Evolutionary conservation across 2,329 filamentous ascomycete genomes (phyloP).

Genomic region (Scolecobasidium constrictum): DNA sequence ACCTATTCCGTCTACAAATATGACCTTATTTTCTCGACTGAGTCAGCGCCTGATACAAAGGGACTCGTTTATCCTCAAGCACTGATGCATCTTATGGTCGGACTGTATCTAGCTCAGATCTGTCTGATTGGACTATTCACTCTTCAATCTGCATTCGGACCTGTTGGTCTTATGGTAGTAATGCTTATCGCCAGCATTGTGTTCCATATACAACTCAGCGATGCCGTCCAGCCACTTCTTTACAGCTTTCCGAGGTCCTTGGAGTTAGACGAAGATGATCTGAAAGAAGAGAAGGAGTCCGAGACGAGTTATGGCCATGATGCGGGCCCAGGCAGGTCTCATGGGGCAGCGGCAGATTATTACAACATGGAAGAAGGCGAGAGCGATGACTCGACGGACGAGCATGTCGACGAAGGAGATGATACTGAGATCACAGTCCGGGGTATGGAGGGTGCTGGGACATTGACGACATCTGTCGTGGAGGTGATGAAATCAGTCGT

Average conservation of each 20-base stretch:
- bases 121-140: conserved; percentile 37
- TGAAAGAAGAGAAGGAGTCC: neutral
- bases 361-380: neutral
- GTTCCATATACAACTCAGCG: conserved; percentile 27
- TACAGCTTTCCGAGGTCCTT: conserved; percentile 14
- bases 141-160: conserved; percentile 24
- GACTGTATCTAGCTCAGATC: conserved; percentile 37
- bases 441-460: no score
- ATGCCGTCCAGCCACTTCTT: conserved; percentile 18
- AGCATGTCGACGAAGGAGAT: conserved; percentile 18
- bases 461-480: no score
- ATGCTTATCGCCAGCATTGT: conserved; percentile 28
- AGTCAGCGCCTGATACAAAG: conserved; percentile 35
- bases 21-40: conserved; percentile 38
- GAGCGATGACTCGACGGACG: conserved; percentile 11
- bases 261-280: conserved; percentile 9
- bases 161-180: conserved; percentile 30
- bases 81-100: conserved; percentile 34
- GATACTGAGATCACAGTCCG: conserved; percentile 19
- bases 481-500: no score
- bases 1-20: conserved; percentile 38
- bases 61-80: conserved; percentile 36
- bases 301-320: neutral
- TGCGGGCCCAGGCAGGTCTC: neutral
- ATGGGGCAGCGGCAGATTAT: neutral